Evolutionary conservation across 768 basidiomycete species (phyloP), one percentile per base, ranked within the genome.

Genomic region (Suillus fuscotomentosus): DNA sequence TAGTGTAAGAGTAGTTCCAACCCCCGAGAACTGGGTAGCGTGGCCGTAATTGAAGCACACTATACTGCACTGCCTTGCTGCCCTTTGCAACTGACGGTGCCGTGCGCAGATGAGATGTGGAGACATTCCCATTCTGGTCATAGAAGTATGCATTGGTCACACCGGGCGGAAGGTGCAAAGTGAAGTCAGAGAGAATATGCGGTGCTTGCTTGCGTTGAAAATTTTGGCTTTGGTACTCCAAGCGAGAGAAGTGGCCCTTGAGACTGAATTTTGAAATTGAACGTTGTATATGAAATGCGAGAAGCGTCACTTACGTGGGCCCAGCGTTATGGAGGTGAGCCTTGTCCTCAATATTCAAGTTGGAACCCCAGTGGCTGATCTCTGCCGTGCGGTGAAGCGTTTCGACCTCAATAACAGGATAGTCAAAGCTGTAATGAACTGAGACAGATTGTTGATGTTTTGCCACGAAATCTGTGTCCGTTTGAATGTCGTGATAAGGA

Each of bases 341-440:
- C 41, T 92, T 85, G 77, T 99, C 95, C 75, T 98, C 87, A 38
- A 96, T 90, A 72, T 98, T 97, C 43, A 99, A 74, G 75, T 97
- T 97, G 48, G 88, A 87, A 41, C 97, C 96, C 97, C 97, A 99
- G 73, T 99, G 97, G 68, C 95, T 97, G 67, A 99, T 88, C 78
- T 99, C 97, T 2, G 89, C 94, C 0, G 83, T 71, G 57, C 97
- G 88, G 65, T 86, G 83, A 39, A 97, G 84, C 50, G 82, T 87
- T 39, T 80, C 82, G 60, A 98, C 79, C 67, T 94, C 88, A 27
- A 95, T 73, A 50, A 97, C 86, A 0, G 97, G 94, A 65, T 88
- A 82, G n/a, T 89, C 91, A 64, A 90, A 89, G 68, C 82, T 80
- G 78, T 95, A 99, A 73, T 97, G 95, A 3, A 97, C 80, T 14